Base-by-base conservation (phyloP, 148 eudicot genomes). In the Rheum nobile region DNA sequence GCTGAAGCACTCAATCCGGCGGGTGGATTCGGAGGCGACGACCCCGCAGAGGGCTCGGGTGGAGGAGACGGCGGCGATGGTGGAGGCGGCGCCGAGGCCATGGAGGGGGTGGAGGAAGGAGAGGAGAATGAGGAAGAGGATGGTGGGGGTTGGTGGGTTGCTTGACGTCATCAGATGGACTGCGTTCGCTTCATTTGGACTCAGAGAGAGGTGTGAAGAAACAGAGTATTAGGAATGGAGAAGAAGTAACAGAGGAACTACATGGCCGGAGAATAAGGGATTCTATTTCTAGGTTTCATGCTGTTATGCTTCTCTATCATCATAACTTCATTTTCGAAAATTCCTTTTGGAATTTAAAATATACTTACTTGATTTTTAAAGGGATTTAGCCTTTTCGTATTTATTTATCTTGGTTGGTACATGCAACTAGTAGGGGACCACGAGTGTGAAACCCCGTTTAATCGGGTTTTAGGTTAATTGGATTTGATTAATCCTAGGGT, bases 31-130 rank as follows among this genome's bases (percentile, higher is more conserved):
- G 7, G 79, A 79, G n/a, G 97, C 83, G 24, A 81, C 81, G 54
- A 91, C 76, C 41, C 87, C 87, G 81, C 98, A 95, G 79, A 95
- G 74, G 19, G 96, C 84, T 54, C 78, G 38, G 52, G 80, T 73
- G 57, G 81, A 71, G 72, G 74, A 76, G 71, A 85, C 85, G 72
- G 83, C 81, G 74, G 87, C 54, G 72, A 90, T 81, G 43, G 89
- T 75, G 79, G 84, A 75, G 43, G 88, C 84, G 73, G 84, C 78
- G 81, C 86, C 86, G 65, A 91, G 82, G 71, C 73, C 79, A 63
- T 77, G 52, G 73, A 80, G 82, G 19, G 70, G 41, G 39, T 32
- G 70, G 39, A 65, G 21, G 76, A 42, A 10, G 73, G 80, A 34
- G 67, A 72, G 21, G 29, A 73, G 2, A 11, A 79, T 24, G 71